Evolutionary conservation across 306 rosid genomes (phyloP).

Genomic region (Hippophae rhamnoides): DNA sequence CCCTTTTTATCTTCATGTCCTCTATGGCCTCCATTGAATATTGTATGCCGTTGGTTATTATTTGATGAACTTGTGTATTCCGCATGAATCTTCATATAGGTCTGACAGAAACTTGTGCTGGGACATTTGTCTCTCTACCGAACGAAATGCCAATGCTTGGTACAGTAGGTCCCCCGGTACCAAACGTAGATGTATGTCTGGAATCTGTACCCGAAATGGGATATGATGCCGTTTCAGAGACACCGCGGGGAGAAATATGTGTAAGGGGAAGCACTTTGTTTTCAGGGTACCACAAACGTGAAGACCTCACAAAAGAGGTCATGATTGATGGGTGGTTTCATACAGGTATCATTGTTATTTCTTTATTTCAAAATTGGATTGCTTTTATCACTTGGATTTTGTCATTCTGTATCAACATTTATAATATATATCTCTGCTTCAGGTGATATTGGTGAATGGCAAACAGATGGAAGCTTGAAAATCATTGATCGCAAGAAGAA

Average conservation of each 20-base stretch:
- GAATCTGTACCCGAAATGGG: constrained; percentile 99
- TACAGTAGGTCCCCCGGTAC: constrained; percentile 97
- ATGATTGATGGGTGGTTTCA: constrained; percentile 86
- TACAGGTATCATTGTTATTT: constrained; percentile 48
- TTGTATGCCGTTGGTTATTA: constrained; percentile 2
- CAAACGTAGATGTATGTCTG: constrained; percentile 79
- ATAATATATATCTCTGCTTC: constrained; percentile 23
- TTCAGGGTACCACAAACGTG: constrained; percentile 86
- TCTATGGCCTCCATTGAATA: neutral
- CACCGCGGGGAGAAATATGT: constrained; percentile 88
- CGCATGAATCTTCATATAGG: constrained; percentile 41
- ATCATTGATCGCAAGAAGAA: constrained; percentile 94
- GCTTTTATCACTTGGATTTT: constrained; percentile 9
- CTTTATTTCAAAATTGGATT: constrained; percentile 13
- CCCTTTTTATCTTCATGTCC: neutral
- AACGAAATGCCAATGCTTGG: constrained; percentile 75
- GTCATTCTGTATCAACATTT: neutral
- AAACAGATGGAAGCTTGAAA: constrained; percentile 86
- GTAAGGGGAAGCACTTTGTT: constrained; percentile 68
- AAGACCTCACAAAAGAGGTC: constrained; percentile 89
- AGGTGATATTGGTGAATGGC: constrained; percentile 99
- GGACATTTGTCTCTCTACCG: constrained; percentile 87
- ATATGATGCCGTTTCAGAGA: constrained; percentile 60
- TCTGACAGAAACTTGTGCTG: constrained; percentile 92
- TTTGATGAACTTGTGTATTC: constrained; percentile 11